Conservation (phyloP, 305 asterid species). For the Fraxinus dipetala region DNA sequence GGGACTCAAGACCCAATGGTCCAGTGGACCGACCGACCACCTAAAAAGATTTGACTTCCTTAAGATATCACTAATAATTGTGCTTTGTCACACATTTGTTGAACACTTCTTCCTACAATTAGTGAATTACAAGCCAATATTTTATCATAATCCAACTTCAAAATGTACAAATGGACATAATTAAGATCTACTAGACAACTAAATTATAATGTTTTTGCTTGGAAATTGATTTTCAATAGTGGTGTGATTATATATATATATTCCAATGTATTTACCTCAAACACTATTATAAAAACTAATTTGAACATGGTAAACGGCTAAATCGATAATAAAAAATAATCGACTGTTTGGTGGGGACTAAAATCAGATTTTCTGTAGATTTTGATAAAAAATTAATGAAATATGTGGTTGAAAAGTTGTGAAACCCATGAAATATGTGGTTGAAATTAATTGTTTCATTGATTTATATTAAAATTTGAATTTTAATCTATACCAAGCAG, state of each 20-base stretch:
- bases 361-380: too few relatives aligned
- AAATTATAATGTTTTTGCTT: not conserved
- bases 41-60: not conserved
- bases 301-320: too few relatives aligned
- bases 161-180: not conserved
- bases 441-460: too few relatives aligned
- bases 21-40: not conserved
- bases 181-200: not conserved
- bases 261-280: not conserved
- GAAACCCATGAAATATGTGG: too few relatives aligned
- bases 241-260: not conserved
- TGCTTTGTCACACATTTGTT: not conserved
- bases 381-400: too few relatives aligned
- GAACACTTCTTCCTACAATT: not conserved
- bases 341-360: too few relatives aligned
- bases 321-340: too few relatives aligned
- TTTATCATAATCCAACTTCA: not conserved
- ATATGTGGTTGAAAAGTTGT: too few relatives aligned
- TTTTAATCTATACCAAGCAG: too few relatives aligned
- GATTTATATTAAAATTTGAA: too few relatives aligned
- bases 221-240: not conserved
- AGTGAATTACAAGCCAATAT: not conserved
- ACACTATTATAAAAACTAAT: not conserved
- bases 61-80: not conserved
- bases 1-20: not conserved